Conservation (phyloP, 345 rosid species). For the Raphanus sativus region DNA sequence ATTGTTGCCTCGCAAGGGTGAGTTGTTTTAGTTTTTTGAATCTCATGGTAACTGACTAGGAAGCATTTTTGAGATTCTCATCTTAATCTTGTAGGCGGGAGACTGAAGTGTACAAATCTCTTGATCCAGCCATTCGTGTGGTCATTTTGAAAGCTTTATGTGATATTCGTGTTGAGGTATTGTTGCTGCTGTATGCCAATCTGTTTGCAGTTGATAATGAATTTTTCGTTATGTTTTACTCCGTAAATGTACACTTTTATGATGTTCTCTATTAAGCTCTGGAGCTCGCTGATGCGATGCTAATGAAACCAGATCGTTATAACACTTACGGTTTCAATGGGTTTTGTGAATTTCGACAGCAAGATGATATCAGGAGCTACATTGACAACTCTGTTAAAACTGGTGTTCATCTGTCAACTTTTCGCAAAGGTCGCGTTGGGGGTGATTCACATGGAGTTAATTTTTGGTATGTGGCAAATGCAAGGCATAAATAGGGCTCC, state of each 20-base stretch:
- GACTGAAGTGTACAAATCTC: slow-evolving; percentile 74
- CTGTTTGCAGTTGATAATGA: slow-evolving; percentile 2
- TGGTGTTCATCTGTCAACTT: slow-evolving; percentile 74
- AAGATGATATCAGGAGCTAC: slow-evolving; percentile 90
- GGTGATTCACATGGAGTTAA: slow-evolving; percentile 94
- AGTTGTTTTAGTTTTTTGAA: slow-evolving; percentile 40
- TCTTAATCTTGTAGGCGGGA: slow-evolving; percentile 59
- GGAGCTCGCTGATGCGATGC: slow-evolving; percentile 63
- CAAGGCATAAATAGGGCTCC: slow-evolving; percentile 2
- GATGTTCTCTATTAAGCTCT: slow-evolving; percentile 10
- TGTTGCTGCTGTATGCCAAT: background rate
- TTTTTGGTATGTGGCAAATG: slow-evolving; percentile 61
- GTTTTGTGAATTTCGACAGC: slow-evolving; percentile 55
- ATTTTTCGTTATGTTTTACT: slow-evolving; percentile 1
- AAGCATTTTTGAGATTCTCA: slow-evolving; percentile 34
- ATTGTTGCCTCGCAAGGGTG: slow-evolving; percentile 97
- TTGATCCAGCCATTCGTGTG: slow-evolving; percentile 94
- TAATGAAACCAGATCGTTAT: slow-evolving; percentile 16
- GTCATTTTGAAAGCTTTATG: slow-evolving; percentile 94
- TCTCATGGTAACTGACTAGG: background rate
- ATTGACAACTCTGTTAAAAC: slow-evolving; percentile 88
- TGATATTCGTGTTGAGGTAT: slow-evolving; percentile 99
- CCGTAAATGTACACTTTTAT: slow-evolving; percentile 1
- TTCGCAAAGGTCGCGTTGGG: slow-evolving; percentile 91
- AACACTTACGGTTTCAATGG: slow-evolving; percentile 1